Base-by-base conservation (phyloP, 805 yeast species). In the Saccharomycopsis capsularis region DNA sequence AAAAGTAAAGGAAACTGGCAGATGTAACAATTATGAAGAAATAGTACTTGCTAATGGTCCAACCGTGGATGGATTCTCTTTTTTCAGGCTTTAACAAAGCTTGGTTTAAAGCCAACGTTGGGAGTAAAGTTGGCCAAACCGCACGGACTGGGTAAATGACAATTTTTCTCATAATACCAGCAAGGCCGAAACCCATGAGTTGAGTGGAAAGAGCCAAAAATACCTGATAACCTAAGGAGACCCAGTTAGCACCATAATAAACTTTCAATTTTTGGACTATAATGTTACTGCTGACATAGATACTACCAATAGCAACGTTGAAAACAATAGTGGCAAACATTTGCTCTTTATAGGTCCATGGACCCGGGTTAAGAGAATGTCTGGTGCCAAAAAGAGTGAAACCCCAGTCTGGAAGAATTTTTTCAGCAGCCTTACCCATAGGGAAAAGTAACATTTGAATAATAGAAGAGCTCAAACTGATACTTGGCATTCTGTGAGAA, bases 101-200 rank as follows among this genome's bases (percentile, higher is more conserved):
- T 45, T 69, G 64, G 59, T 75, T 75, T 42, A 76, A 59, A 15
- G 77, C 72, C 35, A 76, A 50, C 0, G 70, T 63, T 15, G 81
- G 79, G 53, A 76, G 56, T 2, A 66, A 49, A 2, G 71, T 63
- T 32, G 79, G 81, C 83, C 84, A 79, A 29, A 79, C 59, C 11
- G 77, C 67, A 46, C 68, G 62, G 3, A 65, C 62, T 7, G 79
- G 80, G 56, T 76, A 76, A 4, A 79, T 70, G 3, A 71, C 70
- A 23, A 81, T 74, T 51, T 75, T 73, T 57, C 82, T 71, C 70
- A 79, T 70, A 15, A 81, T 56, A 46, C 83, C 81, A 6, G 86
- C 85, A 59, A 82, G 73, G 1, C 85, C 81, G 57, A 78, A 76
- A 22, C 88, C 89, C 55, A 82, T 63, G 53, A 76, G 76, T 58